Evolutionary conservation across 768 basidiomycete genomes (phyloP), one percentile per base, ranked within the genome.

Genomic region (Macrolepiota dolichaula): DNA sequence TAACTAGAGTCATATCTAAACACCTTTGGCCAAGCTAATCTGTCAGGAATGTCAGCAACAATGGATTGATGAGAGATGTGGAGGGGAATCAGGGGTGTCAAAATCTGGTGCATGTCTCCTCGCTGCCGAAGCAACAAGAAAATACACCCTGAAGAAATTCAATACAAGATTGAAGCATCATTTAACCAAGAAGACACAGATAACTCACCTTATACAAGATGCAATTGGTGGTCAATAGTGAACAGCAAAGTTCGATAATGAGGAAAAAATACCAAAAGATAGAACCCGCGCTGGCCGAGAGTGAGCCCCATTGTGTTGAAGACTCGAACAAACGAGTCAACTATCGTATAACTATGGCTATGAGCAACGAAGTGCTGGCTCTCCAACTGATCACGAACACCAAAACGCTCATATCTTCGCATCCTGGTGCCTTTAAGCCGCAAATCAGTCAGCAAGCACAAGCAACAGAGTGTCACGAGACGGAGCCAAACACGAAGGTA

Each of bases 121-220:
- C 65, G 44, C 65, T 32, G 61, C 59, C 60, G 64, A 67, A 61
- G 62, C 56, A 62, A 65, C 66, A 69, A 77, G 84, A 86, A 87
- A 88, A 57, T 89, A 75, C 87, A 86, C 91, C 91, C 78, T 92
- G 91, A 92, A 92, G 91, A 92, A 92, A 92, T 92, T 91, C 91
- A 88, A 87, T 61, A 53, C 44, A 65, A 77, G 75, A 71, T 73
- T 70, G 70, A 72, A 76, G 68, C 85, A 88, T 88, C 87, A 89
- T 82, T 62, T 69, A 70, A 65, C 27, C 54, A 13, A 59, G 61
- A 67, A 66, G 59, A 42, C 62, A 66, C 61, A 24, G 59, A 56
- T 57, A 51, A 61, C 67, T 67, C 63, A 70, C 69, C 65, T 32
- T 25, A 24, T 40, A 32, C 19, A 19, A 37, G 13, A 24, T 40